phyloP scores from a whole-genome alignment of 176 grass and related monocot species.

The Phoenix dactylifera region DNA sequence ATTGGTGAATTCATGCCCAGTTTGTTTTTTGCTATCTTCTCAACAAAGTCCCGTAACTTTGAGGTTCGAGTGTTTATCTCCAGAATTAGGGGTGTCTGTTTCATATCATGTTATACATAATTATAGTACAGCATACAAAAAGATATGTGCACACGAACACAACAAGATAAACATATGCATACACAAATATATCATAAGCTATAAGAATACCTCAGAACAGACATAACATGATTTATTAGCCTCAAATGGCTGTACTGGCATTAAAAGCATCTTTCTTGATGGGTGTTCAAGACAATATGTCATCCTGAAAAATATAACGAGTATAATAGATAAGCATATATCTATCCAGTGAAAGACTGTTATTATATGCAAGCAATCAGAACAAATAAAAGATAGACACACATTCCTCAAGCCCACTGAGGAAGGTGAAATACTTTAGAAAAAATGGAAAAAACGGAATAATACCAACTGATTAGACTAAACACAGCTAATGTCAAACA shows the following conservation, averaged over 20 bases:
- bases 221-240: conserved; percentile 94
- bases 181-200: background rate
- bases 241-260: conserved; percentile 93
- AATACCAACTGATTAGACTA: too few species aligned
- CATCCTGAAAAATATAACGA: conserved; percentile 43
- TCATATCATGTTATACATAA: conserved; percentile 1
- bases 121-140: too few species aligned
- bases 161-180: too few species aligned
- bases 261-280: conserved; percentile 80
- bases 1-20: conserved; percentile 91
- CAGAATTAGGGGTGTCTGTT: conserved; percentile 67
- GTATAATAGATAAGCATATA: too few species aligned
- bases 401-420: too few species aligned
- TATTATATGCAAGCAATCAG: too few species aligned
- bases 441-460: too few species aligned
- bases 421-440: too few species aligned
- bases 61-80: conserved; percentile 76
- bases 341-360: too few species aligned
- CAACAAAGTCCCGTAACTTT: conserved; percentile 72
- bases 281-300: conserved; percentile 98
- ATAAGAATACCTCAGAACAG: conserved; percentile 81
- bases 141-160: too few species aligned
- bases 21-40: conserved; percentile 83
- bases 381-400: too few species aligned
- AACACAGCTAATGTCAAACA: too few species aligned